Conservation (phyloP, 1,284 basidiomycete genomes). For the Cutaneotrichosporon arboriforme region DNA sequence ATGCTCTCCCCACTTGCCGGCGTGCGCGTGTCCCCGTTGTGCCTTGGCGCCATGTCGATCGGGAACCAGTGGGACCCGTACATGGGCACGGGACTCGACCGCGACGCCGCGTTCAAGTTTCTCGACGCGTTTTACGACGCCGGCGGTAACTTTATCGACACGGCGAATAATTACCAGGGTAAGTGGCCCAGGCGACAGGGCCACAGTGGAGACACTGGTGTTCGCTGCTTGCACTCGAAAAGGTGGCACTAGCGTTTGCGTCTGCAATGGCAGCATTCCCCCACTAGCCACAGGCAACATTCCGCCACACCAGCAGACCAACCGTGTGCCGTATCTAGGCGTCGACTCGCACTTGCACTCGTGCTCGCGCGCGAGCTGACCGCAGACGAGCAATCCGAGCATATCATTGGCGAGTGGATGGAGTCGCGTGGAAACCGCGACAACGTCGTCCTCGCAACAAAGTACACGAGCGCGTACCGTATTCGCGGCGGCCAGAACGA, state of each 20-base stretch:
- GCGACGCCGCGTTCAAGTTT: conserved; percentile 29
- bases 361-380: too few species aligned
- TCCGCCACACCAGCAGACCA: too few species aligned
- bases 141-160: conserved; percentile 47
- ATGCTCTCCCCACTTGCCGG: conserved; percentile 33
- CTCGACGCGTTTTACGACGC: conserved; percentile 41
- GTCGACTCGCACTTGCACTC: too few species aligned
- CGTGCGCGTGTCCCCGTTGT: conserved; percentile 51
- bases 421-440: conserved; percentile 31
- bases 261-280: too few species aligned
- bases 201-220: too few species aligned
- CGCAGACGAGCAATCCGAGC: conserved; percentile 37
- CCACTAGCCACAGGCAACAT: too few species aligned
- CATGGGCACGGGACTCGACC: conserved; percentile 2
- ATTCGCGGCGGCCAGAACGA: conserved; percentile 21
- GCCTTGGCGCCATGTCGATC: conserved; percentile 53
- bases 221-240: too few species aligned
- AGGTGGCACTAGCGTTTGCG: too few species aligned
- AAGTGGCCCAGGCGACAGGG: too few species aligned
- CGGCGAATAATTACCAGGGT: conserved; percentile 43
- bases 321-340: too few species aligned
- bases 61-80: conserved; percentile 40
- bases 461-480: conserved; percentile 26
- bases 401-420: conserved; percentile 50
- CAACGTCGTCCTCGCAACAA: conserved; percentile 28